These are phyloP conservation scores for Sporothrix brasiliensis DNA, from an alignment of 2,329 filamentous ascomycete species.

Conservation along the genomic window DNA sequence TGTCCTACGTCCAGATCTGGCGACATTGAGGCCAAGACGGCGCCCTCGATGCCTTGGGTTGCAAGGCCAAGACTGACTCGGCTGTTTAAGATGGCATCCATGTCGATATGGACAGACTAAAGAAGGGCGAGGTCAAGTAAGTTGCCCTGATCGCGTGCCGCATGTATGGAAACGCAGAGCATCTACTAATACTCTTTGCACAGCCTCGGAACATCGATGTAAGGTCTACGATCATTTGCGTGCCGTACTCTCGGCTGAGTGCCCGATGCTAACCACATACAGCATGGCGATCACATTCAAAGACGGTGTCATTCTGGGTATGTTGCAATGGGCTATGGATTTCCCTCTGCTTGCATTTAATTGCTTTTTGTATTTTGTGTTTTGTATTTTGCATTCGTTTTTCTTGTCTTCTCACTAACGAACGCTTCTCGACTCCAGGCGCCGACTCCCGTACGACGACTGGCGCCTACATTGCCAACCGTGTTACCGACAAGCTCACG, in stretches of 20 bases:
- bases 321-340: slow-evolving; percentile 35
- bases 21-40: background rate
- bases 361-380: too few species aligned
- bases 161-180: background rate
- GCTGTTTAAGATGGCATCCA: slow-evolving; percentile 85
- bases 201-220: slow-evolving; percentile 97
- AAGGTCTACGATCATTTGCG: slow-evolving; percentile 38
- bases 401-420: background rate
- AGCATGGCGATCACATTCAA: slow-evolving; percentile 99
- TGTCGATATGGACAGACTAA: slow-evolving; percentile 96
- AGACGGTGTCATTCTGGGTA: slow-evolving; percentile 91
- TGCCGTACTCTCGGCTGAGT: background rate
- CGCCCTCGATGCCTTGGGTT: background rate
- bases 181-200: slow-evolving; percentile 41
- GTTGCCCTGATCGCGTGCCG: slow-evolving; percentile 44
- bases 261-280: slow-evolving; percentile 30
- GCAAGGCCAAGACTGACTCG: slow-evolving; percentile 1
- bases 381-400: background rate
- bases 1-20: background rate
- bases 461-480: slow-evolving; percentile 96
- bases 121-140: slow-evolving; percentile 99
- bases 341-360: background rate
- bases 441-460: slow-evolving; percentile 98
- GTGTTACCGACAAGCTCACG: slow-evolving; percentile 98
- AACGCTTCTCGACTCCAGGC: slow-evolving; percentile 52